phyloP scores from a whole-genome alignment of 2,329 filamentous ascomycete genomes.

The Colletotrichum nymphaeae region DNA sequence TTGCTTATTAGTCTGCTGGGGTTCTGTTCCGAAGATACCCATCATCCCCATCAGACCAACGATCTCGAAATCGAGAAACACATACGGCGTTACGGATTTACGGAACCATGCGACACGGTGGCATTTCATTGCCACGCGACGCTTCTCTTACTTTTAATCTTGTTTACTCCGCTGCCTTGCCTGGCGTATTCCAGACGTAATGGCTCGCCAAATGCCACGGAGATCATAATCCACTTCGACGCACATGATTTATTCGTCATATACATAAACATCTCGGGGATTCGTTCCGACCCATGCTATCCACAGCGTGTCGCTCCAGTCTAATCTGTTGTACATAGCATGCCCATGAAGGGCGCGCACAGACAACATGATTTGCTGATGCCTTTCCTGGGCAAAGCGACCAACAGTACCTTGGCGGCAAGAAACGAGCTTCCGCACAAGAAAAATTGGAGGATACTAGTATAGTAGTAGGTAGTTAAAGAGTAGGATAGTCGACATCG shows the following conservation, averaged over 20 bases:
- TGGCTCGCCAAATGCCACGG: not conserved
- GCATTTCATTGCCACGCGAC: not conserved
- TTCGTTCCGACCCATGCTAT: not conserved
- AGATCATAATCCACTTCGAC: slow-evolving; percentile 28
- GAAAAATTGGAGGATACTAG: slow-evolving; percentile 18
- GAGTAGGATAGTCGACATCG: not conserved
- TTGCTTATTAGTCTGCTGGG: slow-evolving; percentile 22
- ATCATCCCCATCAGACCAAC: slow-evolving; percentile 21
- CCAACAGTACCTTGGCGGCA: slow-evolving; percentile 10
- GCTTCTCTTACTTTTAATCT: slow-evolving; percentile 21
- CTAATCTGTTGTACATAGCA: slow-evolving; percentile 25
- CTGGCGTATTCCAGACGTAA: not conserved
- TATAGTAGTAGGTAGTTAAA: not conserved
- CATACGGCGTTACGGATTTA: slow-evolving; percentile 28
- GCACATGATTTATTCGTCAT: slow-evolving; percentile 33
- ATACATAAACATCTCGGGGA: slow-evolving; percentile 17
- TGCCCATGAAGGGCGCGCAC: slow-evolving; percentile 2
- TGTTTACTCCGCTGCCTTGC: not conserved
- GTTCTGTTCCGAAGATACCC: slow-evolving; percentile 33
- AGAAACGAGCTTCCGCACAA: not conserved
- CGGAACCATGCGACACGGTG: slow-evolving; percentile 11
- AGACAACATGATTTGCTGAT: not conserved
- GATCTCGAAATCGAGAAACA: slow-evolving; percentile 5
- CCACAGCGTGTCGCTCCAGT: slow-evolving; percentile 4
- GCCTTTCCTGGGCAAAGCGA: not conserved